phyloP scores from a whole-genome alignment of 2,329 filamentous ascomycete genomes.

The Canariomyces notabilis region DNA sequence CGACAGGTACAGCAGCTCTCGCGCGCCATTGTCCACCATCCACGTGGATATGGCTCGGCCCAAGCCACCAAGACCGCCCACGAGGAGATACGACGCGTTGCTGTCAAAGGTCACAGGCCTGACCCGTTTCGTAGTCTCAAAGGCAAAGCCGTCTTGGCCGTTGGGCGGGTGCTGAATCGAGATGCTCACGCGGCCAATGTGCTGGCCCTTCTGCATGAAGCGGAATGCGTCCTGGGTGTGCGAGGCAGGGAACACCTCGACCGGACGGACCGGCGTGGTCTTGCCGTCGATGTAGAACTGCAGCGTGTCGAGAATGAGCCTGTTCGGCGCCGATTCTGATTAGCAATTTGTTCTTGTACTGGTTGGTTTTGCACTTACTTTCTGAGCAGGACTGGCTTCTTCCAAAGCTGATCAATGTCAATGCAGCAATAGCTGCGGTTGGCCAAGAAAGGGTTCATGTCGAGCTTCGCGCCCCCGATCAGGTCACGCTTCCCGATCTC shows the following conservation, averaged over 20 bases:
- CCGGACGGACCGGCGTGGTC: constrained; percentile 23
- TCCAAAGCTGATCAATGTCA: not conserved
- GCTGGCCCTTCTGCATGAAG: constrained; percentile 37
- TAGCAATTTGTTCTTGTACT: not conserved
- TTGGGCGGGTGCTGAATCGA: too few species aligned
- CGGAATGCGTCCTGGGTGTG: constrained; percentile 35
- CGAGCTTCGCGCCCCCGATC: constrained; percentile 1
- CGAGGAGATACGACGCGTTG: constrained; percentile 32
- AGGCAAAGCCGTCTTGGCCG: not conserved
- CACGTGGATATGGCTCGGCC: constrained; percentile 32
- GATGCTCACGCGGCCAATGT: constrained; percentile 41
- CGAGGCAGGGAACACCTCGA: constrained; percentile 23
- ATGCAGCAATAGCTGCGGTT: constrained; percentile 13
- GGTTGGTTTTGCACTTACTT: not conserved
- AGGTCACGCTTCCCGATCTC: constrained; percentile 19
- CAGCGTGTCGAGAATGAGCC: too few species aligned
- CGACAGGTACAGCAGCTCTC: constrained; percentile 33
- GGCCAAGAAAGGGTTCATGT: constrained; percentile 10
- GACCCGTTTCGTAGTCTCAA: not conserved
- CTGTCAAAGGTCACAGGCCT: not conserved
- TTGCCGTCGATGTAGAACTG: not conserved
- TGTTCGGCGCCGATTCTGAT: too few species aligned
- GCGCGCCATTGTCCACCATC: constrained; percentile 36
- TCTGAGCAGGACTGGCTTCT: not conserved
- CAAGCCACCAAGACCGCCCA: constrained; percentile 36